These are phyloP conservation scores for Vaccinium vitisidaea DNA, from an alignment of 148 eudicot genomes.

Conservation along the genomic window DNA sequence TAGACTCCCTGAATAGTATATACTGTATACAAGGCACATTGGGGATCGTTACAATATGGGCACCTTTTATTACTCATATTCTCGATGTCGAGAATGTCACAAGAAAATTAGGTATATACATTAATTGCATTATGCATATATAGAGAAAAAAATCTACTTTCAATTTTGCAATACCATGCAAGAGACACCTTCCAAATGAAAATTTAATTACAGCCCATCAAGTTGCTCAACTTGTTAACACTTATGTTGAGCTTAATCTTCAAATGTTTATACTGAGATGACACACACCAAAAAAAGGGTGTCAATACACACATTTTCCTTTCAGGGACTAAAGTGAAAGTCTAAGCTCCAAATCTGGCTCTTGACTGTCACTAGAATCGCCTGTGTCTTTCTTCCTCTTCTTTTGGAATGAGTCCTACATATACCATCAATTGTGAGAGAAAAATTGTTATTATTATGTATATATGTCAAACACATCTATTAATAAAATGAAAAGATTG, in stretches of 20 bases:
- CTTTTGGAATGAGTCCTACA: constrained; percentile 32
- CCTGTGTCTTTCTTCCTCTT: constrained; percentile 21
- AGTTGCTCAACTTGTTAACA: constrained; percentile 17
- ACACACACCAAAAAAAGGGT: not conserved
- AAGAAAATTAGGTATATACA: not conserved
- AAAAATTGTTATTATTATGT: not conserved
- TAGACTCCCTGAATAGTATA: no score
- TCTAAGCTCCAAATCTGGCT: constrained; percentile 53
- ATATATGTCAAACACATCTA: not conserved
- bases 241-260: not conserved
- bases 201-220: not conserved
- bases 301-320: not conserved
- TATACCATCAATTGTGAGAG: constrained; percentile 2
- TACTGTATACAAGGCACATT: not conserved
- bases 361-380: constrained; percentile 34
- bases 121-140: no score
- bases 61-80: not conserved
- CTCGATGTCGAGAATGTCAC: not conserved
- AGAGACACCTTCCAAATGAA: not conserved
- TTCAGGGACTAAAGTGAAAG: constrained; percentile 25
- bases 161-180: not conserved
- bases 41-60: not conserved
- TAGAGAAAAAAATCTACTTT: not conserved
- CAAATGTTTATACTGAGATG: not conserved
- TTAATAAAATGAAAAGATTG: not conserved